Evolutionary conservation across 768 basidiomycete genomes (phyloP), one percentile per base, ranked within the genome.

Genomic region (Rhodotorula sphaerocarpa): DNA sequence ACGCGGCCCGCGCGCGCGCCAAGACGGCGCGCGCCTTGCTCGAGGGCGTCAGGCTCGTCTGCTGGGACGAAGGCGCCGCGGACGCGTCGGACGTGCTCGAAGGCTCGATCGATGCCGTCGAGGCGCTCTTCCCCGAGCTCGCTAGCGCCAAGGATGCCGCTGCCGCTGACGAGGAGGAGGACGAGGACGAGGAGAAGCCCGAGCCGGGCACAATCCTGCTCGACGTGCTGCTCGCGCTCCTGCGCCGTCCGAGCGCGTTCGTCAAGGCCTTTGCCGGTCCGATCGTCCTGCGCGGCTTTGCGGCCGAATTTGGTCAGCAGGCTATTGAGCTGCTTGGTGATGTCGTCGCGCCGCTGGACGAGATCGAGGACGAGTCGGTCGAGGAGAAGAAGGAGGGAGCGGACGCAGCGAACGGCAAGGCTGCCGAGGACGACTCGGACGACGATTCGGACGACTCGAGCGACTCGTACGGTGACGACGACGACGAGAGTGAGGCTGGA

Each of bases 151-250:
- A 61, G n/a, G 46, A 59, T 3, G 5, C 57, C 4, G 56, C 57
- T 1, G 61, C 47, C 7, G 64, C 55, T 30, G 63, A 62, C 48
- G 46, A 71, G 54, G 63, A 74, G 63, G 57, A 68, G 39, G 64
- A 55, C 31, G 48, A 65, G 39, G 76, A 75, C 18, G 79, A 79
- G 20, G 78, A 78, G 14, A 77, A 77, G 5, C 78, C 80, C 2
- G 81, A 82, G 51, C 84, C 90, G 1, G 82, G 92, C 57, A 90
- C 95, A 65, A 76, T 90, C 47, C 79, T 96, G 44, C 84, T 92
- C 39, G 91, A 96, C 73, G 80, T 81, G n/a, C 82, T 96, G 53
- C 88, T 99, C 51, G 89, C 89, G 10, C 86, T 88, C 72, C 76
- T 99, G 42, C 90, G 96, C 73, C 82, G 86, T 61, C 84, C 85